phyloP scores from a whole-genome alignment of 176 grass and related monocot species.

The Chloris gayana region DNA sequence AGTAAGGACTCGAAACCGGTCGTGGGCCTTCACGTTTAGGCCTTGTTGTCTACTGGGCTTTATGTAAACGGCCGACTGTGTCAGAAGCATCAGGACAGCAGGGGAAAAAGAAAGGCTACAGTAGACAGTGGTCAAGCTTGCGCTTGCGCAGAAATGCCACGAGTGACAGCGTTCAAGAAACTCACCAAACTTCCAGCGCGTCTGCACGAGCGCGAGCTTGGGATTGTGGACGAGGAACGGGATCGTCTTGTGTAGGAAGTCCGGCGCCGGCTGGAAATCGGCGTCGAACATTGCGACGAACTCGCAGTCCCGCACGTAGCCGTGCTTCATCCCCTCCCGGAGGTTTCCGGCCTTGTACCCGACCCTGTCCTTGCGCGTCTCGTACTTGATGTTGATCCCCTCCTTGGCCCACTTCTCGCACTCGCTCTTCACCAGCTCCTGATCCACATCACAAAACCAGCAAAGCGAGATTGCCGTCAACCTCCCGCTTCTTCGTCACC shows the following conservation, averaged over 20 bases:
- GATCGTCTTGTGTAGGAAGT: conserved; percentile 65
- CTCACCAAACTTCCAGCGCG: conserved; percentile 83
- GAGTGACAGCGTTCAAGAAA: not conserved
- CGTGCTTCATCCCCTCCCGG: conserved; percentile 66
- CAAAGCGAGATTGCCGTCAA: not conserved
- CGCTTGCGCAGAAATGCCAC: not conserved
- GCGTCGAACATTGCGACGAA: conserved; percentile 84
- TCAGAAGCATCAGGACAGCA: not conserved
- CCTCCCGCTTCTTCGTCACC: too few species aligned
- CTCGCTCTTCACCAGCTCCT: conserved; percentile 76
- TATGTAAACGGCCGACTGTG: not conserved
- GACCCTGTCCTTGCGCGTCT: conserved; percentile 54
- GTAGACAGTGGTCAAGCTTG: not conserved
- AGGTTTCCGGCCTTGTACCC: conserved; percentile 88
- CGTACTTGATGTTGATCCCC: conserved; percentile 69
- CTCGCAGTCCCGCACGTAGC: conserved; percentile 59
- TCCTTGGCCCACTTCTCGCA: conserved; percentile 53
- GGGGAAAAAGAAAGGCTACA: not conserved
- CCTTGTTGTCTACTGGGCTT: not conserved
- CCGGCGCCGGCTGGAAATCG: conserved; percentile 79
- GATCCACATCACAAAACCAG: conserved; percentile 5
- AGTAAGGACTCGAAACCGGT: not conserved
- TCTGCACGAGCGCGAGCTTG: conserved; percentile 68
- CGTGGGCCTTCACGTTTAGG: too few species aligned
- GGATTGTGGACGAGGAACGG: conserved; percentile 74